Conservation (phyloP, 306 rosid species). For the Cicer judaicum region DNA sequence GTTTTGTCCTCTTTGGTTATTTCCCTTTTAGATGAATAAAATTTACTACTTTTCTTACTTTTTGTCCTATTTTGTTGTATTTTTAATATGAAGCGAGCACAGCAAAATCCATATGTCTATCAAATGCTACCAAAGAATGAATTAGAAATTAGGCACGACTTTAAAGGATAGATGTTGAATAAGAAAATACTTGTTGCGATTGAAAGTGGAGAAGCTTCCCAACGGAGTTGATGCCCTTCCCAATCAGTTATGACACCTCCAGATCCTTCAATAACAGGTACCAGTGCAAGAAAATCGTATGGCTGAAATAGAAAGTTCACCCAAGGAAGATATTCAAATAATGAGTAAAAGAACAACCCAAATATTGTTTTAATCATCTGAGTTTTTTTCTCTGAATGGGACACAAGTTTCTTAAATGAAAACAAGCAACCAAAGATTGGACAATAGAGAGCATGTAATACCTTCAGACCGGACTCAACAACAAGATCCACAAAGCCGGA, state of each 20-base stretch:
- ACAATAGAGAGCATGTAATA: conserved; percentile 33
- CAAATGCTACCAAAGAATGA: conserved; percentile 9
- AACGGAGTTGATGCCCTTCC: conserved; percentile 76
- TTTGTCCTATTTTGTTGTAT: neutral
- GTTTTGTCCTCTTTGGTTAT: neutral
- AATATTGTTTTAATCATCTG: conserved; percentile 31
- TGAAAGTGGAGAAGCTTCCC: conserved; percentile 89
- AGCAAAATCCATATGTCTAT: neutral
- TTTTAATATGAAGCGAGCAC: neutral
- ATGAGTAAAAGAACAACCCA: conserved; percentile 17
- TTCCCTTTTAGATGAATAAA: neutral
- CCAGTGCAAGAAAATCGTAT: conserved; percentile 83
- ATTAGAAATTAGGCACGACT: conserved; percentile 1
- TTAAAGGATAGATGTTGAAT: conserved; percentile 1
- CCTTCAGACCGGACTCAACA: conserved; percentile 93
- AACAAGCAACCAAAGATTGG: conserved; percentile 34
- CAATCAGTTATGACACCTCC: conserved; percentile 96
- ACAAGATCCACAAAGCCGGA: conserved; percentile 96
- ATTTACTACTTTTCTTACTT: neutral
- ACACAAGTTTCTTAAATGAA: conserved; percentile 23
- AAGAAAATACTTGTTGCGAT: conserved; percentile 61
- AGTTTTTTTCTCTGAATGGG: conserved; percentile 4
- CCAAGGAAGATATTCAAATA: conserved; percentile 7
- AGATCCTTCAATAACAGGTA: conserved; percentile 92
- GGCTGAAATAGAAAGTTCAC: conserved; percentile 63